These are phyloP conservation scores for Lichenothelia convexa DNA, from an alignment of 495 filamentous ascomycete species.

Conservation along the genomic window DNA sequence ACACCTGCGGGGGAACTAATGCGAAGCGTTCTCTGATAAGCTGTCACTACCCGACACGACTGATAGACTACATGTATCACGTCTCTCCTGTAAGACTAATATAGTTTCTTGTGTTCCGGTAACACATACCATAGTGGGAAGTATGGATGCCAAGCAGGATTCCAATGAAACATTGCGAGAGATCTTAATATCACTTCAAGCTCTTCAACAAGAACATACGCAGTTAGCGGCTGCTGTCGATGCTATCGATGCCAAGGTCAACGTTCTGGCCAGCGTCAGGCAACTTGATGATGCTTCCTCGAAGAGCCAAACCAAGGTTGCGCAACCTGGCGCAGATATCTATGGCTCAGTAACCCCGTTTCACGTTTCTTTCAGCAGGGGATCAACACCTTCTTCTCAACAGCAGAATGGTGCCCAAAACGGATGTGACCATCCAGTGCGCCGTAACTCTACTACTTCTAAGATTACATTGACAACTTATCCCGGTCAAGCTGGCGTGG, in stretches of 20 bases:
- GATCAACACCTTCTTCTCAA: neutral
- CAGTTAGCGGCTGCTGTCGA: conserved; percentile 44
- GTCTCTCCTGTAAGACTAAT: too few species aligned
- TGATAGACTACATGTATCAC: too few species aligned
- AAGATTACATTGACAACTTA: conserved; percentile 76
- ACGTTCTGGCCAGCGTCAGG: conserved; percentile 38
- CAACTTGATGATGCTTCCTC: conserved; percentile 28
- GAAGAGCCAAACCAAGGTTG: neutral
- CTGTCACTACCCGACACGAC: too few species aligned
- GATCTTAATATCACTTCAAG: conserved; percentile 32
- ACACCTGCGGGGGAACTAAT: too few species aligned
- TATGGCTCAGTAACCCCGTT: too few species aligned
- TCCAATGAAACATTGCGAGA: conserved; percentile 15
- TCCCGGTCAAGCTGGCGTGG: conserved; percentile 83
- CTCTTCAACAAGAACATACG: conserved; percentile 36
- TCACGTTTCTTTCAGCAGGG: neutral
- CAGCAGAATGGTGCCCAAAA: conserved; percentile 1
- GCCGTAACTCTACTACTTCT: conserved; percentile 28
- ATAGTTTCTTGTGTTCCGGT: too few species aligned
- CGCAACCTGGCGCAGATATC: neutral
- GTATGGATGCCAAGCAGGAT: neutral
- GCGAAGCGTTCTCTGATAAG: too few species aligned
- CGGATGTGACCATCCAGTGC: conserved; percentile 5
- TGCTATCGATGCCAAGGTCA: conserved; percentile 45
- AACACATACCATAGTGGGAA: neutral